These are phyloP conservation scores for Fraxinus ornus DNA, from an alignment of 305 asterid genomes.

Conservation along the genomic window DNA sequence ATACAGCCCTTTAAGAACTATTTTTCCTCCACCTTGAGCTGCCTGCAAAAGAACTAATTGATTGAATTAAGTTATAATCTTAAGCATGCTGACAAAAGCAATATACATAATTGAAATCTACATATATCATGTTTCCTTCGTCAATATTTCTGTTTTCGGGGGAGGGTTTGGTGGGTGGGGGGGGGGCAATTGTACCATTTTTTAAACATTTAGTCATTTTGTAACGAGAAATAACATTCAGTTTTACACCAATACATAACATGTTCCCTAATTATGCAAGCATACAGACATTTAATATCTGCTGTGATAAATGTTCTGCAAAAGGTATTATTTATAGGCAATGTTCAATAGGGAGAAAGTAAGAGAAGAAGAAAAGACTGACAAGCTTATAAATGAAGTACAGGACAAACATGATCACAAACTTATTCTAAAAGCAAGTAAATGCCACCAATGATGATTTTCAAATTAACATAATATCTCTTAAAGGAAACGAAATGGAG, in stretches of 20 bases:
- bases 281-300: not conserved
- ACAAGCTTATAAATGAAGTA: not conserved
- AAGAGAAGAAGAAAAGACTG: not conserved
- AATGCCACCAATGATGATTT: not conserved
- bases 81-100: not conserved
- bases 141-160: slow-evolving; percentile 17
- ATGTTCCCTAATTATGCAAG: slow-evolving; percentile 6
- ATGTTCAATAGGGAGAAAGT: not conserved
- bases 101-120: not conserved
- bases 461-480: not conserved
- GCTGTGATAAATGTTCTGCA: not conserved
- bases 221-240: not conserved
- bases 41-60: slow-evolving; percentile 48
- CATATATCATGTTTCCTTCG: not conserved
- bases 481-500: not conserved
- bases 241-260: not conserved
- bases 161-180: not conserved
- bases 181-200: not conserved
- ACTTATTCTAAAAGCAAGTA: not conserved
- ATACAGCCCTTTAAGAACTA: slow-evolving; percentile 80
- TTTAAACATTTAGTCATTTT: not conserved
- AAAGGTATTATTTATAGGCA: not conserved
- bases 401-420: not conserved
- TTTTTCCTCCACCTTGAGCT: slow-evolving; percentile 85
- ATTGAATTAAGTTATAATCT: not conserved